A percentile compares a stretch with the other conserved stretches of the same genome.
phyloP scores from a whole-genome alignment of 2,329 filamentous ascomycete genomes.

The Fusarium sterilihyphosum region DNA sequence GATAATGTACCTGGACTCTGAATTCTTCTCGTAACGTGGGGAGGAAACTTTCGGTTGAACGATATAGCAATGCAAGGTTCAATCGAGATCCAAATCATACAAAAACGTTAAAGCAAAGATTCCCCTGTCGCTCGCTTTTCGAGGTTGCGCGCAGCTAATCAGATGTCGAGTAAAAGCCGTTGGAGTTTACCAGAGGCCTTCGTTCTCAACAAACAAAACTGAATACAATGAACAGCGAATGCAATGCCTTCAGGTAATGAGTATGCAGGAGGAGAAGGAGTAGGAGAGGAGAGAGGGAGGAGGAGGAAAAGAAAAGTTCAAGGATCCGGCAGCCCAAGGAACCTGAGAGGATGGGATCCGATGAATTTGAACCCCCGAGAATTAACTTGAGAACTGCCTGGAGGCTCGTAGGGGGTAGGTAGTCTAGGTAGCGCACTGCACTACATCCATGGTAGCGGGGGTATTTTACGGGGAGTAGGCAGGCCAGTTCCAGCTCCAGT shows the following conservation, averaged over 20 bases:
- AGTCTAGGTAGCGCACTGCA: constrained; percentile 7
- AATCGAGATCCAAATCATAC: constrained; percentile 21
- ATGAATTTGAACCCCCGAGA: constrained; percentile 42
- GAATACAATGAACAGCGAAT: background rate
- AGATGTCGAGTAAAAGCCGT: background rate
- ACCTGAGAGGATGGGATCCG: constrained; percentile 26
- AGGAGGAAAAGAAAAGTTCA: constrained; percentile 7
- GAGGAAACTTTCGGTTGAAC: constrained; percentile 1
- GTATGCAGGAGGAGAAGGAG: background rate
- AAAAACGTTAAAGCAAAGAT: background rate
- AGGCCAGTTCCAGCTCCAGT: background rate
- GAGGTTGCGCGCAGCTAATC: background rate
- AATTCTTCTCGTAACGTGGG: background rate
- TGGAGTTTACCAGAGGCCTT: constrained; percentile 3
- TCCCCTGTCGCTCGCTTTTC: constrained; percentile 8
- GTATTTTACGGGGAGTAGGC: constrained; percentile 18
- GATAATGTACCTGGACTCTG: background rate
- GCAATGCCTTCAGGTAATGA: background rate
- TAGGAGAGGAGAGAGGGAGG: constrained; percentile 3
- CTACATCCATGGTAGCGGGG: constrained; percentile 21
- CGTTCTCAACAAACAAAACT: constrained; percentile 7
- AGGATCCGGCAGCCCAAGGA: constrained; percentile 34
- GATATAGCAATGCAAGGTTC: constrained; percentile 16
- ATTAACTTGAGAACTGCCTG: constrained; percentile 28
- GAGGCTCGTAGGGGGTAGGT: constrained; percentile 19